phyloP scores from a whole-genome alignment of 2,329 filamentous ascomycete species.

The Aspergillus unguis region DNA sequence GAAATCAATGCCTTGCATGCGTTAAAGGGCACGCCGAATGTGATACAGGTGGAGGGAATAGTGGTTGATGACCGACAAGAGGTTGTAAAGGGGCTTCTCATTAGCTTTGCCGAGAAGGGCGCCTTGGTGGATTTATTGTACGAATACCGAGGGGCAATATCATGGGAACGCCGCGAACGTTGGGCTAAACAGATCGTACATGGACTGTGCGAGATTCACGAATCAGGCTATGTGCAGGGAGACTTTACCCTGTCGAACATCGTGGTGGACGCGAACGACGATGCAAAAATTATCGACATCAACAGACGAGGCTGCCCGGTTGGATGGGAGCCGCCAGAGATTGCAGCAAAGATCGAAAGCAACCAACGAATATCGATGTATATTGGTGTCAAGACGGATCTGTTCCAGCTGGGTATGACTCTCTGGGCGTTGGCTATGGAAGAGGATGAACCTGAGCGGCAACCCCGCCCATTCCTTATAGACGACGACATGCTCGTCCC shows the following conservation, averaged over 20 bases:
- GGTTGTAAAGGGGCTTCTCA: constrained; percentile 80
- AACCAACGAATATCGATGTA: constrained; percentile 93
- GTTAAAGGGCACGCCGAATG: constrained; percentile 67
- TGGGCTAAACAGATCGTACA: constrained; percentile 92
- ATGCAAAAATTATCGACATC: constrained; percentile 98
- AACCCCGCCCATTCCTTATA: constrained; percentile 64
- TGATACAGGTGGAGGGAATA: constrained; percentile 83
- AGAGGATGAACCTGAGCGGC: constrained; percentile 83
- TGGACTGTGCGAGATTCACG: constrained; percentile 88
- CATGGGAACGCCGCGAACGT: constrained; percentile 71
- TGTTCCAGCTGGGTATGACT: constrained; percentile 96
- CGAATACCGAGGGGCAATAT: constrained; percentile 62
- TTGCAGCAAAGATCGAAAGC: constrained; percentile 77
- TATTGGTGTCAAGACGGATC: constrained; percentile 94
- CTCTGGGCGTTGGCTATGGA: constrained; percentile 86
- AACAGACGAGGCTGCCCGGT: constrained; percentile 96
- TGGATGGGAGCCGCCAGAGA: constrained; percentile 95
- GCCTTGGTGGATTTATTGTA: constrained; percentile 89
- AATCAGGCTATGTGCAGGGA: constrained; percentile 93
- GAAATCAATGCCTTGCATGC: constrained; percentile 92
- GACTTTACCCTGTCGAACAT: constrained; percentile 98
- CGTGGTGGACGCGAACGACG: constrained; percentile 76
- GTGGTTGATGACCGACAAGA: constrained; percentile 75
- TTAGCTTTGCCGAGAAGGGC: constrained; percentile 81
- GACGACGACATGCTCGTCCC: constrained; percentile 61